phyloP scores from a whole-genome alignment of 2,329 filamentous ascomycete species.

The Elsinoe perseae region DNA sequence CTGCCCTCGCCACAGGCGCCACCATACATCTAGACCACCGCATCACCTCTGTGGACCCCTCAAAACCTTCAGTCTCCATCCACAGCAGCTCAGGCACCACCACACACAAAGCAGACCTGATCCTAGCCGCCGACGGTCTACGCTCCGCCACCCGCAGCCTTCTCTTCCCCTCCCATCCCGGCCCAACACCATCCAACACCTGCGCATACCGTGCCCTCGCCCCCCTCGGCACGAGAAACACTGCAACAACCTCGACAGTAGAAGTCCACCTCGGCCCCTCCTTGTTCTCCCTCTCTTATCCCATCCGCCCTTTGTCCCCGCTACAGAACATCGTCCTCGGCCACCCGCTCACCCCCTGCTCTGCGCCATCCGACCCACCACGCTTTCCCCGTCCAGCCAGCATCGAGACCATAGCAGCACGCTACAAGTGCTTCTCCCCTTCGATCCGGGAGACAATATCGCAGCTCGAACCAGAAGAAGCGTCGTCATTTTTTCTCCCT shows the following conservation, averaged over 20 bases:
- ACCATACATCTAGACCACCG: conserved; percentile 38
- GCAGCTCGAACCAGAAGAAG: background rate
- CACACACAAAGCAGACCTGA: conserved; percentile 30
- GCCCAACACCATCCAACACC: background rate
- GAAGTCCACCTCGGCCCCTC: conserved; percentile 9
- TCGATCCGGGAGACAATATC: background rate
- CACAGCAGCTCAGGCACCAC: background rate
- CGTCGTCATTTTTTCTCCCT: background rate
- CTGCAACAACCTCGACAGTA: background rate
- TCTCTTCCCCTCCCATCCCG: background rate
- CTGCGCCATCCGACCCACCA: background rate
- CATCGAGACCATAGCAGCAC: background rate
- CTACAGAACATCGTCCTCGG: background rate
- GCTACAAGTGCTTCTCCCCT: background rate
- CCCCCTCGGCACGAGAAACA: background rate
- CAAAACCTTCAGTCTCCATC: background rate
- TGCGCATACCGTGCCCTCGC: conserved; percentile 6
- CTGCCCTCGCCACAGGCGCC: conserved; percentile 44
- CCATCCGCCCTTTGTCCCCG: background rate
- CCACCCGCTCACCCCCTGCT: background rate
- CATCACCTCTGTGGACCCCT: conserved; percentile 37
- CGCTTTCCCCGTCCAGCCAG: background rate
- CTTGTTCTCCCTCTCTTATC: conserved; percentile 3
- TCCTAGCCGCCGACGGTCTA: conserved; percentile 43
- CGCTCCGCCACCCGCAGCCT: background rate